Evolutionary conservation across 169 alveolate species (phyloP), one percentile per base, ranked within the genome.

Genomic region (Plasmodium billcollinsi): DNA sequence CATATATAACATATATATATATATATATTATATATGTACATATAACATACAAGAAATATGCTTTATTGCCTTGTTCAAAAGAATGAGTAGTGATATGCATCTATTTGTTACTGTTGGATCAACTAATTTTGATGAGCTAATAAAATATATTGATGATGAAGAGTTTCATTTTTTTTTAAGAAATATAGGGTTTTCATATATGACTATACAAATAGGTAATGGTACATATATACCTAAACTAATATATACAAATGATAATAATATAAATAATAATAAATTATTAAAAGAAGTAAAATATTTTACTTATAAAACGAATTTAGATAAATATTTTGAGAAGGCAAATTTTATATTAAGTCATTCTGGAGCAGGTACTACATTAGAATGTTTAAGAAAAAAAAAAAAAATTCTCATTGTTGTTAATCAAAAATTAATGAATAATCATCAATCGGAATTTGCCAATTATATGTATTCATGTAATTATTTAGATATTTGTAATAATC

Each of bases 331-430:
- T 47, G 61, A 88, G 52, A 61, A 90, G 15, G 90, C 95, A 45
- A 96, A 96, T 18, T 75, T 96, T 59, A 83, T 96, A 54, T 90
- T 96, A 18, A 90, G 97, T 9, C 98, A 96, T 91, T 95, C 93
- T 71, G 98, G 98, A 14, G 96, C 97, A 70, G 98, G 98, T 2
- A 95, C 94, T 39, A 94, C 96, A 49, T 70, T 96, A 26, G 97
- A 95, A 89, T 89, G 94, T 65, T 92, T 95, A 73, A 73, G 94
- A 76, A 89, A 73, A 74, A 78, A 89, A 45, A 95, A 95, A 75
- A 93, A 93, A 80, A 96, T 96, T 1, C 78, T 96, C 18, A 95
- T 95, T 70, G 95, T 96, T 21, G 96, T 94, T 3, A 96, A 96
- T 86, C 91, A 66, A 58, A 92, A 89, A 18, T 92, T 94, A 70